A percentile compares a stretch with the other conserved stretches of the same genome.
Conservation (phyloP, 768 basidiomycete species). For the Jaapia argillacea region DNA sequence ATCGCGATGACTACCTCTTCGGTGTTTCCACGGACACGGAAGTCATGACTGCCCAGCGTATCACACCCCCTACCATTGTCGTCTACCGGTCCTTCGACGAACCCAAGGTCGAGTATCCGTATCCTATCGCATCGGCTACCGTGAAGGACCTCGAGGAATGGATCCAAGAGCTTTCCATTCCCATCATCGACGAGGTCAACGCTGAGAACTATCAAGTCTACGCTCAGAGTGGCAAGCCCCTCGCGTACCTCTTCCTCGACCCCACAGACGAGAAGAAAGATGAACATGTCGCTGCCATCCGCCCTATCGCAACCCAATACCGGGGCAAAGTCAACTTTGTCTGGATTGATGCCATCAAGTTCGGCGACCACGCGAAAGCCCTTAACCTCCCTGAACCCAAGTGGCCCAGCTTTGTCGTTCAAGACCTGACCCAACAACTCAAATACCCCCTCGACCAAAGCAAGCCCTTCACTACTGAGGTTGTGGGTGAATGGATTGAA, state of each 20-base stretch:
- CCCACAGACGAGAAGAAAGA: constrained; percentile 59
- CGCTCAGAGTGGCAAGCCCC: constrained; percentile 71
- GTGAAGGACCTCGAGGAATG: constrained; percentile 61
- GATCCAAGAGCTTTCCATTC: constrained; percentile 77
- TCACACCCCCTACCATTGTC: constrained; percentile 76
- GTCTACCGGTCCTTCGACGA: constrained; percentile 93
- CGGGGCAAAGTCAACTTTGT: constrained; percentile 94
- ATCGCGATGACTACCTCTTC: constrained; percentile 92
- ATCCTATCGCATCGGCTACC: constrained; percentile 44
- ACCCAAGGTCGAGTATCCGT: constrained; percentile 57
- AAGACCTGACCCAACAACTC: constrained; percentile 72
- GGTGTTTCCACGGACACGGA: constrained; percentile 72
- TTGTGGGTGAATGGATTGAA: constrained; percentile 48
- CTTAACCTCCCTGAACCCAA: constrained; percentile 78
- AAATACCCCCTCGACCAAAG: constrained; percentile 82
- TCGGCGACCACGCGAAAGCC: constrained; percentile 90
- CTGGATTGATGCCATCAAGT: constrained; percentile 94
- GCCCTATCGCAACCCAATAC: constrained; percentile 69
- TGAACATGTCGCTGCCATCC: constrained; percentile 53
- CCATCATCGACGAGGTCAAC: constrained; percentile 84
- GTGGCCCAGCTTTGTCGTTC: constrained; percentile 94
- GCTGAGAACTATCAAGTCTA: constrained; percentile 90
- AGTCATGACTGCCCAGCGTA: constrained; percentile 57
- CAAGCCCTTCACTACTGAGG: constrained; percentile 46
- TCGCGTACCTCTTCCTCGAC: constrained; percentile 93